These are phyloP conservation scores for Glycine latifolia DNA, from an alignment of 306 rosid genomes.

Conservation along the genomic window DNA sequence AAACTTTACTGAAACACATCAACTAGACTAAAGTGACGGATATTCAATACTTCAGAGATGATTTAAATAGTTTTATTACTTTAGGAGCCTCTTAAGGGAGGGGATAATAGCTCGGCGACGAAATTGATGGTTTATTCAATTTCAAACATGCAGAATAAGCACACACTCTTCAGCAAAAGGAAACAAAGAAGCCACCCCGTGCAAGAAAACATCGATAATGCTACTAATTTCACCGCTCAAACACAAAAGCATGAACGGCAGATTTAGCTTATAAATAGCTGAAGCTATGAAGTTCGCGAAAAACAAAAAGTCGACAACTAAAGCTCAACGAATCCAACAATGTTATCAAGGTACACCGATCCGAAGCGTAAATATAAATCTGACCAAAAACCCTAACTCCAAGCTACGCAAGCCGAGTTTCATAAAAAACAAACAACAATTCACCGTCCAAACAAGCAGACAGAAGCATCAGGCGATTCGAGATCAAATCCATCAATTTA, in stretches of 20 bases:
- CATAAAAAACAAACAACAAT: slow-evolving; percentile 26
- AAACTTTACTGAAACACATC: not conserved
- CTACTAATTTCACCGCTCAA: too few species aligned
- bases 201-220: too few species aligned
- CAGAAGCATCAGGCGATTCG: slow-evolving; percentile 8
- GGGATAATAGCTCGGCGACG: too few species aligned
- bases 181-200: too few species aligned
- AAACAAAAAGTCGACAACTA: slow-evolving; percentile 3
- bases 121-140: too few species aligned
- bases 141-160: too few species aligned
- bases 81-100: too few species aligned
- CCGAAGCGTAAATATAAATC: slow-evolving; percentile 12
- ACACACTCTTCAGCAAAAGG: too few species aligned
- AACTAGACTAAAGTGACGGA: not conserved
- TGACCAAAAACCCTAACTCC: slow-evolving; percentile 37
- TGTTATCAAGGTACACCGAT: not conserved
- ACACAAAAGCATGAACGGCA: too few species aligned
- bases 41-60: not conserved
- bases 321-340: slow-evolving; percentile 31
- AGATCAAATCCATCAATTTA: not conserved
- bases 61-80: too few species aligned
- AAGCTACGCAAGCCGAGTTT: not conserved
- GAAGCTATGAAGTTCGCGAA: slow-evolving; percentile 8
- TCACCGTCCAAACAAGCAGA: not conserved
- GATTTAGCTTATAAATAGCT: not conserved